Evolutionary conservation across 164 flowering plant genomes (phyloP).

Genomic region (Echeveria elegans): DNA sequence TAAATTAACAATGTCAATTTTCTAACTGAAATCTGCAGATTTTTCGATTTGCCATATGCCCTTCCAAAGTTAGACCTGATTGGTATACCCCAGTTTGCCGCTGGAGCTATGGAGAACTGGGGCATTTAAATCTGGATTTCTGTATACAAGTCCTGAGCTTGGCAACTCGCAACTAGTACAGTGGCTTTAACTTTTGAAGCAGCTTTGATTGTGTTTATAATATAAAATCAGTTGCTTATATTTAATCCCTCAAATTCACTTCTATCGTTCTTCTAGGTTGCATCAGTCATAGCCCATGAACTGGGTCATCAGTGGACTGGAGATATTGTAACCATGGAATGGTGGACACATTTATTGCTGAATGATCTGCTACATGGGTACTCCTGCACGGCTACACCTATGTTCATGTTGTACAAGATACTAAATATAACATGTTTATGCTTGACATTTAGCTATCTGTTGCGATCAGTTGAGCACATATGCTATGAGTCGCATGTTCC

Average conservation of each 20-base stretch:
- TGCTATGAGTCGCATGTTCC: background rate
- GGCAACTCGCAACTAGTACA: background rate
- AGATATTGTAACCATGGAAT: conserved; percentile 1
- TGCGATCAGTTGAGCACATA: conserved; percentile 5
- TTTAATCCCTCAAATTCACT: background rate
- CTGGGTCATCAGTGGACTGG: conserved; percentile 4
- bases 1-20: no score
- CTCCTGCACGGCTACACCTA: background rate
- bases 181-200: background rate
- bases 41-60: conserved; percentile 2
- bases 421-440: background rate
- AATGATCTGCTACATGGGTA: conserved; percentile 5
- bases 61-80: background rate
- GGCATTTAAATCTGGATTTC: conserved; percentile 28
- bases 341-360: conserved; percentile 5
- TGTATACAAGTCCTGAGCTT: background rate
- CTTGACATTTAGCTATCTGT: background rate
- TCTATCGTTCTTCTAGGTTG: background rate
- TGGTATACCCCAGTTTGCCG: background rate
- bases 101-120: conserved; percentile 75
- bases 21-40: background rate
- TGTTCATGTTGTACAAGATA: background rate
- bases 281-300: conserved; percentile 5
- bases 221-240: background rate
- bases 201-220: background rate